Percentiles rank a stretch among this genome's conserved stretches.
phyloP scores from a whole-genome alignment of 148 eudicot species.

The Silene latifolia region DNA sequence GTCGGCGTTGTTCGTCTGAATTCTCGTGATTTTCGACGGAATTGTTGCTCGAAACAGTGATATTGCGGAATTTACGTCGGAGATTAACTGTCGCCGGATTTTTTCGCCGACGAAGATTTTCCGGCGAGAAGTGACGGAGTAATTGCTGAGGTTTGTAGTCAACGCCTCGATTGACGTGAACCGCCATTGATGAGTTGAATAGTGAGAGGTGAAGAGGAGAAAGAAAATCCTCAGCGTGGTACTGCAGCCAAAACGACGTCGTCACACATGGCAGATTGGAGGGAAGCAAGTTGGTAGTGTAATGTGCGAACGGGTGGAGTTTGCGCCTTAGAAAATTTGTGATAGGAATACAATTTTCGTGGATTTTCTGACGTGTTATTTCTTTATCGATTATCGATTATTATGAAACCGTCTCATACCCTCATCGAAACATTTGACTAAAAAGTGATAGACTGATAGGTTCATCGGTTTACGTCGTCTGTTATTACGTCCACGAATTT shows the following conservation, averaged over 20 bases:
- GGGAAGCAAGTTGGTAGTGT: background rate
- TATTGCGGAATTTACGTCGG: background rate
- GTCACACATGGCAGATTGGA: background rate
- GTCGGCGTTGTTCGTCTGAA: constrained; percentile 21
- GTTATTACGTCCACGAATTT: background rate
- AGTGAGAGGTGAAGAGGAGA: background rate
- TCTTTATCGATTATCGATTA: too few species aligned
- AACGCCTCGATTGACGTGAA: constrained; percentile 18
- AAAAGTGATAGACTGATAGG: too few species aligned
- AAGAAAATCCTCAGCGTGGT: background rate
- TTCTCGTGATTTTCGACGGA: constrained; percentile 8
- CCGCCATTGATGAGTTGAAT: constrained; percentile 15
- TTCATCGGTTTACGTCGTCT: too few species aligned
- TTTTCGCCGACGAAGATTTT: constrained; percentile 8
- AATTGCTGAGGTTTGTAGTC: constrained; percentile 10
- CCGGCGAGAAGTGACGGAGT: constrained; percentile 14
- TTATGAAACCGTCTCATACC: too few species aligned
- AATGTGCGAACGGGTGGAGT: background rate
- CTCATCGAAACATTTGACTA: too few species aligned
- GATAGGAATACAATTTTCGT: background rate
- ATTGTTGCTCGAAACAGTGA: background rate
- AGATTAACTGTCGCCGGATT: background rate
- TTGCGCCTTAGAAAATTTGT: constrained; percentile 15
- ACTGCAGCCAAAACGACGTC: constrained; percentile 4
- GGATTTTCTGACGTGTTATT: background rate